Conservation (phyloP, 2,329 filamentous ascomycete species). For the Orbilia ellipsospora region DNA sequence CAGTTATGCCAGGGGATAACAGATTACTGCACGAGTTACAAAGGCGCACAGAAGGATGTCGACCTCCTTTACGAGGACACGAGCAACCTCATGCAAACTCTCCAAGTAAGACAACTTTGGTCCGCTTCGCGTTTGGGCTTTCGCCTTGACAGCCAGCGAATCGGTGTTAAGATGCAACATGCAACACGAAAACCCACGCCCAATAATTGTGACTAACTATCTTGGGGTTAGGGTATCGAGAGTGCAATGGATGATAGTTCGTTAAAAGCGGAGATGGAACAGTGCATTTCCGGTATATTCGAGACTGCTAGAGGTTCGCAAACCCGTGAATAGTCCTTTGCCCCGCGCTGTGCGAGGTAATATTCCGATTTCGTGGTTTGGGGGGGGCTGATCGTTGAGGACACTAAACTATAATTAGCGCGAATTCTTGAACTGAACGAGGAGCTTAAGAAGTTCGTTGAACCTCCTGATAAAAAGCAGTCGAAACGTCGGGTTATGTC, state of each 20-base stretch:
- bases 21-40: constrained; percentile 4
- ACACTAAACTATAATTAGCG: not conserved
- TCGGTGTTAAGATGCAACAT: not conserved
- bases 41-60: constrained; percentile 13
- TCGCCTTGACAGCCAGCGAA: not conserved
- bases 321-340: no score
- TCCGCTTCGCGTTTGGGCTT: no score
- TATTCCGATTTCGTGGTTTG: not conserved
- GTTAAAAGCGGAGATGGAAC: constrained; percentile 1
- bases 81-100: constrained; percentile 6
- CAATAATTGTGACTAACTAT: not conserved
- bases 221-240: not conserved
- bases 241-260: not conserved
- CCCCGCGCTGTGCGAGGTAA: no score
- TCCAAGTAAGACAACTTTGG: not conserved
- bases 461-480: not conserved
- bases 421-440: constrained; percentile 1
- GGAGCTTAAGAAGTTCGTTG: constrained; percentile 1
- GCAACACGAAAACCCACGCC: no score
- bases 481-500: not conserved
- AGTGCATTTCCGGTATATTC: constrained; percentile 2
- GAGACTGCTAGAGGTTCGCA: not conserved
- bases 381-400: no score
- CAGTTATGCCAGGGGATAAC: constrained; percentile 2
- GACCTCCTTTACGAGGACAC: constrained; percentile 10